Conservation (phyloP, 495 filamentous ascomycete genomes). For the Lasiosphaeria hispida region DNA sequence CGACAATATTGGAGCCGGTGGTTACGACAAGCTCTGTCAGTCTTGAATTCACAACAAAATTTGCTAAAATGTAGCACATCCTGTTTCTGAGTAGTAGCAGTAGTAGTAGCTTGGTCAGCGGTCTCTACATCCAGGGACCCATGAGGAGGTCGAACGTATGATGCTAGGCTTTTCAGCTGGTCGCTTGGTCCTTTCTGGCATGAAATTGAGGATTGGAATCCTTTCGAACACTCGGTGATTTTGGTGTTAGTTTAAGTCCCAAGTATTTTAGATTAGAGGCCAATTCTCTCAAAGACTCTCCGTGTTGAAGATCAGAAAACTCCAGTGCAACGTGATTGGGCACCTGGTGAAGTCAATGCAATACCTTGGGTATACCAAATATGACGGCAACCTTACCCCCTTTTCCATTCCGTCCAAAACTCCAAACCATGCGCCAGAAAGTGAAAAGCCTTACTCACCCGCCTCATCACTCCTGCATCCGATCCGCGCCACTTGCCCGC, state of each 20-base stretch:
- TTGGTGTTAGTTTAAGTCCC: no score
- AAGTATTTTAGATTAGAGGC: no score
- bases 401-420: neutral
- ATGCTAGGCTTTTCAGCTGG: no score
- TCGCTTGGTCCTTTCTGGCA: no score
- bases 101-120: neutral
- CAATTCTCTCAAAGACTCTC: no score
- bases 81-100: no score
- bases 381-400: neutral
- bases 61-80: neutral
- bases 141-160: no score
- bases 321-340: no score
- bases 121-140: no score
- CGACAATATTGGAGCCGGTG: constrained; percentile 23
- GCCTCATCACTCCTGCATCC: constrained; percentile 25
- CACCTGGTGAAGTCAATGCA: neutral
- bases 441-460: neutral
- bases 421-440: neutral
- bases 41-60: neutral
- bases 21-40: constrained; percentile 27
- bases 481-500: constrained; percentile 6
- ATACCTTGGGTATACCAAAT: neutral
- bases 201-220: no score
- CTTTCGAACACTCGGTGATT: no score
- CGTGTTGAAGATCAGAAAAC: no score